Conservation (phyloP, 139 green algal species). For the Zygnema cylindricum region DNA sequence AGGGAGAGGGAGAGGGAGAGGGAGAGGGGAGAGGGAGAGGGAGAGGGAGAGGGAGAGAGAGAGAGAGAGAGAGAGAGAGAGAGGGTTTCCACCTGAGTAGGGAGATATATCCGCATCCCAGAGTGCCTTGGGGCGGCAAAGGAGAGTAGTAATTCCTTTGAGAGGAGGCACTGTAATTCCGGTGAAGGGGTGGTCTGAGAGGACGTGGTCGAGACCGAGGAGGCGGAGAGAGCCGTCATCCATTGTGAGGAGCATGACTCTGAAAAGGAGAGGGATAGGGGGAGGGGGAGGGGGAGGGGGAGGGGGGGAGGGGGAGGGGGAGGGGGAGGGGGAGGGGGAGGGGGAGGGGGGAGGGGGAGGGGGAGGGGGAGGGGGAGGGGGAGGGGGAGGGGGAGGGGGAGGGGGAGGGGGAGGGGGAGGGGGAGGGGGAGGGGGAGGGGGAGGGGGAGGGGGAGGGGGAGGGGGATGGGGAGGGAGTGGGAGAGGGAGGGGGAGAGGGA, state of each 20-base stretch:
- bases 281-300: neutral
- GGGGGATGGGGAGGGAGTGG: slow-evolving; percentile 14
- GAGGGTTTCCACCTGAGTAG: neutral
- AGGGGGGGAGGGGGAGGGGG: neutral
- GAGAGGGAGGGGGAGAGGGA: slow-evolving; percentile 52
- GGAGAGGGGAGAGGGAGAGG: slow-evolving; percentile 17
- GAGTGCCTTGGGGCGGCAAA: neutral
- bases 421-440: neutral
- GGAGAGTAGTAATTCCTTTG: neutral
- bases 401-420: slow-evolving; percentile 13
- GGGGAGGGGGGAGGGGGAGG: neutral
- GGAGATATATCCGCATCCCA: neutral
- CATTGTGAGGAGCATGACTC: neutral
- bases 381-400: neutral
- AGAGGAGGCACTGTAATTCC: neutral
- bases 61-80: neutral
- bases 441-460: neutral
- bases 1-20: neutral
- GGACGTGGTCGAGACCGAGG: neutral
- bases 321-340: neutral
- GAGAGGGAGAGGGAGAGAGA: slow-evolving; percentile 4
- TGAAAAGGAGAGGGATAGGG: neutral
- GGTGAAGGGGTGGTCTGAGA: neutral
- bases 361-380: neutral
- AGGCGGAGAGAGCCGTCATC: neutral